Conservation (phyloP, 208 protist species). For the Leishmania arabica region DNA sequence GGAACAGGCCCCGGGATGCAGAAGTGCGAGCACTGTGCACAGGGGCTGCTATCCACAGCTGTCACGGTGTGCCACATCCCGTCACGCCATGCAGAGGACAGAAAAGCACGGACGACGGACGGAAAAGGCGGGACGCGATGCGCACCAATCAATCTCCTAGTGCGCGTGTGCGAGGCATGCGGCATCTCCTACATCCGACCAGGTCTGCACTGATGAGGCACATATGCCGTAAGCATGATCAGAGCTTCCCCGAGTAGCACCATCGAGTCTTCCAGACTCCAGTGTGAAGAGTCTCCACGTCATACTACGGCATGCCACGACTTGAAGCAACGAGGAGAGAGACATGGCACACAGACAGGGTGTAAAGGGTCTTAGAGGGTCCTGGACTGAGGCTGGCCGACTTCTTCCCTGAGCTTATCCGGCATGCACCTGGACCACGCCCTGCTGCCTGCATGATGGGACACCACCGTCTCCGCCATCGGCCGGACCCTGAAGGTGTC, state of each 20-base stretch:
- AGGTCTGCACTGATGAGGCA: background rate
- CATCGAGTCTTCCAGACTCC: background rate
- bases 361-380: background rate
- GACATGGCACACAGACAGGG: background rate
- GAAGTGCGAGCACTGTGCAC: background rate
- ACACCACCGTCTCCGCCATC: background rate
- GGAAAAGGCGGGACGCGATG: background rate
- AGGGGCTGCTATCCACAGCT: background rate
- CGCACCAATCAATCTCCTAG: background rate
- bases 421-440: background rate
- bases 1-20: background rate
- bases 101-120: background rate
- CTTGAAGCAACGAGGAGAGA: background rate
- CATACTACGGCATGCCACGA: background rate
- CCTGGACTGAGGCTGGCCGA: background rate
- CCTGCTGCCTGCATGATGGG: background rate
- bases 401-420: background rate
- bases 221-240: background rate
- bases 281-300: background rate
- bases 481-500: background rate
- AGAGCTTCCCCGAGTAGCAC: background rate
- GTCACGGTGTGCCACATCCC: background rate
- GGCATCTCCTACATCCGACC: background rate
- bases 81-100: background rate
- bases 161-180: background rate